Conservation (phyloP, 495 filamentous ascomycete species). For the Aspergillus carlsbadensis region DNA sequence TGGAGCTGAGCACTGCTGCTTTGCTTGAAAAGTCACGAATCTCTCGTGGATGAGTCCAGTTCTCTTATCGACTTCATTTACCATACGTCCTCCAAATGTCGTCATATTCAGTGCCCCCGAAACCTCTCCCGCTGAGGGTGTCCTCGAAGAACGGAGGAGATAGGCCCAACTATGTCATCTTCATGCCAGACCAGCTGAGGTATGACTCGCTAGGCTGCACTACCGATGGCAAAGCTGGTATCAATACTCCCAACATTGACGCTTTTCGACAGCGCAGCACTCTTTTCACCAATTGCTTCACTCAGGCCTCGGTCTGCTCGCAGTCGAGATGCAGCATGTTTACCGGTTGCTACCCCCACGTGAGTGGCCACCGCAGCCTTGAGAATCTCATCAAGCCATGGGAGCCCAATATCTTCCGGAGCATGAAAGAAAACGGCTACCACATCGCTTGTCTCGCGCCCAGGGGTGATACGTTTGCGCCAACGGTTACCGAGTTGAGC, state of each 20-base stretch:
- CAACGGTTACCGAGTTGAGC: conserved; percentile 24
- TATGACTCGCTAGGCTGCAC: conserved; percentile 22
- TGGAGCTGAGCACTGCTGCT: background rate
- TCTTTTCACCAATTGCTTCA: conserved; percentile 25
- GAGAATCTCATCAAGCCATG: conserved; percentile 30
- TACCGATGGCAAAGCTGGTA: conserved; percentile 3
- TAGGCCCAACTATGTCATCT: conserved; percentile 22
- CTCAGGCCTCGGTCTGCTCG: conserved; percentile 26
- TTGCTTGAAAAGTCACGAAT: background rate
- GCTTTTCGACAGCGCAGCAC: conserved; percentile 16
- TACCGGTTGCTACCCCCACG: conserved; percentile 25
- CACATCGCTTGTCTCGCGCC: conserved; percentile 28
- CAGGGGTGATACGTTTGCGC: conserved; percentile 27
- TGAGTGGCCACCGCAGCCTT: conserved; percentile 24
- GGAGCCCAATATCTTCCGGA: conserved; percentile 29
- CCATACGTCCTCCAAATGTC: conserved; percentile 1
- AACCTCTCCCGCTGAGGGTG: background rate
- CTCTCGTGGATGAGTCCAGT: background rate
- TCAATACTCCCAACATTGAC: conserved; percentile 26
- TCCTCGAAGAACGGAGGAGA: background rate
- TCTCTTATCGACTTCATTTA: background rate
- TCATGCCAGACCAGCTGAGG: conserved; percentile 29
- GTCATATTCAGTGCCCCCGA: background rate
- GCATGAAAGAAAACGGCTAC: conserved; percentile 25
- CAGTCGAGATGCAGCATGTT: conserved; percentile 27